These are phyloP conservation scores for Lentinus polychrous DNA, from an alignment of 1,284 basidiomycete species.

Conservation along the genomic window DNA sequence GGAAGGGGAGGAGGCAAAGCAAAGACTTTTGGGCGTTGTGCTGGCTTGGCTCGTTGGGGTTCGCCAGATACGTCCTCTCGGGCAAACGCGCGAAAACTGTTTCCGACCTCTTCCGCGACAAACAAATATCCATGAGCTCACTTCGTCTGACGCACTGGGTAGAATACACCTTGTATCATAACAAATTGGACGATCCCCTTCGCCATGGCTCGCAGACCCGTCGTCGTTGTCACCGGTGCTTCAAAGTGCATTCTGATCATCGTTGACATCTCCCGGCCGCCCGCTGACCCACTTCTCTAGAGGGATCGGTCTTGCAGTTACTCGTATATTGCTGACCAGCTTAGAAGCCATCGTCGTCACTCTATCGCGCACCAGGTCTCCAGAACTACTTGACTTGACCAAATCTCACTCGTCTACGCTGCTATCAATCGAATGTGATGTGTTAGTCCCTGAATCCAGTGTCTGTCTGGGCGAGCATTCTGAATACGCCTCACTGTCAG, in stretches of 20 bases:
- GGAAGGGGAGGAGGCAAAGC: conserved; percentile 19
- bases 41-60: conserved; percentile 8
- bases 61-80: background rate
- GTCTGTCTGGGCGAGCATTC: conserved; percentile 9
- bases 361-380: conserved; percentile 62
- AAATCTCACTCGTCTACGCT: conserved; percentile 38
- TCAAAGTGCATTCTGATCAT: conserved; percentile 47
- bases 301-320: conserved; percentile 79
- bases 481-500: conserved; percentile 29
- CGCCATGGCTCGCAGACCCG: conserved; percentile 28
- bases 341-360: conserved; percentile 66
- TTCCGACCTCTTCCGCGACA: background rate
- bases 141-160: background rate
- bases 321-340: conserved; percentile 52
- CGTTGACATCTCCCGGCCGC: conserved; percentile 2
- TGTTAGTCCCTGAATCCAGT: conserved; percentile 39
- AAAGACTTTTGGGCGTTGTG: conserved; percentile 14
- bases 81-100: conserved; percentile 17
- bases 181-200: no score
- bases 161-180: background rate
- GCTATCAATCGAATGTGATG: conserved; percentile 60
- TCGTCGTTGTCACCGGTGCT: conserved; percentile 69
- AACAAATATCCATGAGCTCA: background rate
- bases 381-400: conserved; percentile 53
- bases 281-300: conserved; percentile 28